phyloP scores from a whole-genome alignment of 768 basidiomycete genomes.

The Termitomyces sp. region DNA sequence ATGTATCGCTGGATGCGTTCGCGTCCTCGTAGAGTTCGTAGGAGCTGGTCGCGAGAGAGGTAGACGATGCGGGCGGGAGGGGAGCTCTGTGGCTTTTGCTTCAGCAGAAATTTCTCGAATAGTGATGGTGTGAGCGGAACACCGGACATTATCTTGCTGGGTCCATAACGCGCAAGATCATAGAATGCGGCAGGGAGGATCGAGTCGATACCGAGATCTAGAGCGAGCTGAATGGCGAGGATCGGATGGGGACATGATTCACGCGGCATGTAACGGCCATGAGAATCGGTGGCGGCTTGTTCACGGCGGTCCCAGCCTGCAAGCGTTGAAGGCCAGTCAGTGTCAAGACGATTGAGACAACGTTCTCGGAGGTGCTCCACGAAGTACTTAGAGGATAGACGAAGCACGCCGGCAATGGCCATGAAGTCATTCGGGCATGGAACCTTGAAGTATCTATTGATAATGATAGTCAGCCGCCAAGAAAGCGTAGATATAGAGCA shows the following conservation, averaged over 20 bases:
- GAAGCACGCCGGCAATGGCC: constrained; percentile 56
- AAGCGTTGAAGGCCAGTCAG: constrained; percentile 68
- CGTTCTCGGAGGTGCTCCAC: constrained; percentile 60
- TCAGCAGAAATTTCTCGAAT: constrained; percentile 20
- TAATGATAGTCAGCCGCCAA: constrained; percentile 1
- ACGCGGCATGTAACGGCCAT: constrained; percentile 54
- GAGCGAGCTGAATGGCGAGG: constrained; percentile 63
- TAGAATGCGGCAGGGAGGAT: constrained; percentile 71
- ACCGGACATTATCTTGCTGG: constrained; percentile 61
- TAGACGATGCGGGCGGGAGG: constrained; percentile 25
- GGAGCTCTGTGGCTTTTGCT: constrained; percentile 19
- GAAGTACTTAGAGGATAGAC: constrained; percentile 72
- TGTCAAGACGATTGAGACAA: constrained; percentile 52
- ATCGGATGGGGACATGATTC: constrained; percentile 61
- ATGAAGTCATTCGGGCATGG: constrained; percentile 52
- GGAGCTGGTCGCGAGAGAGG: constrained; percentile 18
- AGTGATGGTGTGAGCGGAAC: constrained; percentile 29
- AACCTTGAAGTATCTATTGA: constrained; percentile 49
- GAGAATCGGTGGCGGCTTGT: constrained; percentile 40
- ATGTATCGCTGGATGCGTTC: constrained; percentile 61
- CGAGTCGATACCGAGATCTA: constrained; percentile 52
- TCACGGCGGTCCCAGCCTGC: constrained; percentile 68
- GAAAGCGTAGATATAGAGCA: background rate
- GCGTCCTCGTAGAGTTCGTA: constrained; percentile 53
- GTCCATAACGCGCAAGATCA: constrained; percentile 68